Percentiles rank a stretch among this genome's conserved stretches.
Conservation (phyloP, 108 stramenopile genomes). For the Conticribra guillardii region DNA sequence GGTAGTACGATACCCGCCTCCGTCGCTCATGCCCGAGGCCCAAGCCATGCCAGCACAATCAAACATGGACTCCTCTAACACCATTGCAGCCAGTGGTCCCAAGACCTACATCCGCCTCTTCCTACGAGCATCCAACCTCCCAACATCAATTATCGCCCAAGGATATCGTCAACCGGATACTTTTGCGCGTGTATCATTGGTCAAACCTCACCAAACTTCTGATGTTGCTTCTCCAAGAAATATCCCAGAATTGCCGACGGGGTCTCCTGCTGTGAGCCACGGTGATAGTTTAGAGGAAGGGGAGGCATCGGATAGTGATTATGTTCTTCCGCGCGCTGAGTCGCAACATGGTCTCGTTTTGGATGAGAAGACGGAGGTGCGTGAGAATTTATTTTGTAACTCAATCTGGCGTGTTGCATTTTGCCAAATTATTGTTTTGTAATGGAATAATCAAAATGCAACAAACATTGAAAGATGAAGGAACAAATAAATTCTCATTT, state of each 20-base stretch:
- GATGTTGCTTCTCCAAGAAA: neutral
- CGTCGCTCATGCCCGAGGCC: too few relatives aligned
- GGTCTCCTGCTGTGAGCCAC: neutral
- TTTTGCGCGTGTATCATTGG: conserved; percentile 10
- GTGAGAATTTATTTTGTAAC: neutral
- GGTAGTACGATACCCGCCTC: too few relatives aligned
- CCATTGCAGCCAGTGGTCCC: too few relatives aligned
- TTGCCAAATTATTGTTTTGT: too few relatives aligned
- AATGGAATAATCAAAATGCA: too few relatives aligned
- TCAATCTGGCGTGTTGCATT: too few relatives aligned
- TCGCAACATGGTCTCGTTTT: too few relatives aligned
- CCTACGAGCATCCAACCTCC: conserved; percentile 21
- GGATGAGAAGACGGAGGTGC: conserved; percentile 17
- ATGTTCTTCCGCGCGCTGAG: too few relatives aligned
- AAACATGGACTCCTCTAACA: too few relatives aligned
- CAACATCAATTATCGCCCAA: conserved; percentile 1
- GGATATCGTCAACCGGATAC: conserved; percentile 35
- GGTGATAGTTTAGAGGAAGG: too few relatives aligned
- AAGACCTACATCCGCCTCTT: conserved; percentile 11
- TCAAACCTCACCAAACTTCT: neutral
- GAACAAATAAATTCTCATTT: neutral
- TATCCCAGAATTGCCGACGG: neutral
- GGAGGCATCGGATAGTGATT: too few relatives aligned
- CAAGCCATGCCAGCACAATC: too few relatives aligned
- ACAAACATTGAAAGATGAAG: neutral